Percentiles rank a stretch among this genome's conserved stretches.
phyloP scores from a whole-genome alignment of 495 filamentous ascomycete genomes.

The Podospora bellae-mahoneyi region DNA sequence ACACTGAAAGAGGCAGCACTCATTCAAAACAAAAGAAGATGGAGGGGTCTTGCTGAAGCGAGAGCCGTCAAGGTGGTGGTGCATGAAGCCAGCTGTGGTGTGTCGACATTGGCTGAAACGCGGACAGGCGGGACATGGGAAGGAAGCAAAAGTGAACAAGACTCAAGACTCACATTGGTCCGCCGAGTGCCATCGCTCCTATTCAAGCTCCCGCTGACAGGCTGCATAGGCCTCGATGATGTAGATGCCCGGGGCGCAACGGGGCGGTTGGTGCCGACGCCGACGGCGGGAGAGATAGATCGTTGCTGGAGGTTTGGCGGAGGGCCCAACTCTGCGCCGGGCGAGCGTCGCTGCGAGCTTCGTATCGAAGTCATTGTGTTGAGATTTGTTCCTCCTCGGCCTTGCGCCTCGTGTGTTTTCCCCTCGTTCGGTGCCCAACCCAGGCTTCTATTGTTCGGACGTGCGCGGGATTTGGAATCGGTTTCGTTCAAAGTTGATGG shows the following conservation, averaged over 20 bases:
- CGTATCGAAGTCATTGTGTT: constrained; percentile 39
- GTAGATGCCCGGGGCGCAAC: constrained; percentile 45
- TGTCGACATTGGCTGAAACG: constrained; percentile 11
- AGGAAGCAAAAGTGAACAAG: constrained; percentile 11
- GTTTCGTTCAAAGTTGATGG: constrained; percentile 1
- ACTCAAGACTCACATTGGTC: constrained; percentile 47
- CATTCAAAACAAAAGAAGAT: neutral
- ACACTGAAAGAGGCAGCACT: constrained; percentile 4
- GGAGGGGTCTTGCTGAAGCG: neutral
- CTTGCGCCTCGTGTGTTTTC: constrained; percentile 3
- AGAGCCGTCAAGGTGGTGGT: neutral
- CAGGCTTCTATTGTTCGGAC: neutral
- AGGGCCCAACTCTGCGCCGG: constrained; percentile 44
- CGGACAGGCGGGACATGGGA: constrained; percentile 8
- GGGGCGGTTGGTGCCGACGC: constrained; percentile 34
- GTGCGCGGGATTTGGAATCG: constrained; percentile 7
- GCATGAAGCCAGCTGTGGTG: constrained; percentile 14
- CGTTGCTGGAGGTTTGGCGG: constrained; percentile 42
- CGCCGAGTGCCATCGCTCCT: constrained; percentile 38
- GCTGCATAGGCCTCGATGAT: constrained; percentile 31
- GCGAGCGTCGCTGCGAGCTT: constrained; percentile 48
- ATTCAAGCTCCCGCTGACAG: constrained; percentile 31
- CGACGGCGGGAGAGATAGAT: constrained; percentile 41
- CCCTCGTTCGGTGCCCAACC: neutral
- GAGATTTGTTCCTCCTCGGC: neutral